Evolutionary conservation across 768 basidiomycete species (phyloP).

Genomic region (Phaeolepiota aurea): DNA sequence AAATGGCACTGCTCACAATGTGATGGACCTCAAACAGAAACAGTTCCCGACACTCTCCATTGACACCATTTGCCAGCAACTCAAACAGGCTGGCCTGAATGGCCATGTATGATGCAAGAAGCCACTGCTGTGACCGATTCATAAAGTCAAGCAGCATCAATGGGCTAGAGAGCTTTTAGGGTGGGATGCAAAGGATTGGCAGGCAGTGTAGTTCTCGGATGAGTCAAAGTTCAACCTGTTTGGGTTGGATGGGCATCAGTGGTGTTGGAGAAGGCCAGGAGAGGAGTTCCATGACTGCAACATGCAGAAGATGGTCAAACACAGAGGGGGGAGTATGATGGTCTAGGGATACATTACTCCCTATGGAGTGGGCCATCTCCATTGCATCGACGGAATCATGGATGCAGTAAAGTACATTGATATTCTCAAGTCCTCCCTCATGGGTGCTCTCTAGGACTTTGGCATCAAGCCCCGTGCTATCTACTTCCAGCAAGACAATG

Average conservation of each 20-base stretch:
- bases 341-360: conserved; percentile 21
- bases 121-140: conserved; percentile 3
- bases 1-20: neutral
- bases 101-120: conserved; percentile 3
- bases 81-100: conserved; percentile 1
- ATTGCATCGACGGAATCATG: conserved; percentile 18
- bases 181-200: conserved; percentile 19
- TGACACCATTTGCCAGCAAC: neutral
- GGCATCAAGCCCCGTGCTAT: conserved; percentile 8
- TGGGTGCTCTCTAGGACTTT: conserved; percentile 13
- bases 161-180: conserved; percentile 8
- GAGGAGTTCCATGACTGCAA: conserved; percentile 9
- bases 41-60: neutral
- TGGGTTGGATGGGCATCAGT: conserved; percentile 19
- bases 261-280: conserved; percentile 10
- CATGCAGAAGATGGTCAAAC: conserved; percentile 16
- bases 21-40: neutral
- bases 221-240: conserved; percentile 21
- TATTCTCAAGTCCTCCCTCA: conserved; percentile 14
- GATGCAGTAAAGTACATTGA: conserved; percentile 11
- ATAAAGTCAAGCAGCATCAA: neutral
- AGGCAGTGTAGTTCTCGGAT: conserved; percentile 17
- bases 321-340: conserved; percentile 19
- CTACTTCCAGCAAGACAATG: conserved; percentile 26
- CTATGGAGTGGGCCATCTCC: conserved; percentile 14